These are phyloP conservation scores for Suillus cothurnatus DNA, from an alignment of 768 basidiomycete genomes.

Conservation along the genomic window DNA sequence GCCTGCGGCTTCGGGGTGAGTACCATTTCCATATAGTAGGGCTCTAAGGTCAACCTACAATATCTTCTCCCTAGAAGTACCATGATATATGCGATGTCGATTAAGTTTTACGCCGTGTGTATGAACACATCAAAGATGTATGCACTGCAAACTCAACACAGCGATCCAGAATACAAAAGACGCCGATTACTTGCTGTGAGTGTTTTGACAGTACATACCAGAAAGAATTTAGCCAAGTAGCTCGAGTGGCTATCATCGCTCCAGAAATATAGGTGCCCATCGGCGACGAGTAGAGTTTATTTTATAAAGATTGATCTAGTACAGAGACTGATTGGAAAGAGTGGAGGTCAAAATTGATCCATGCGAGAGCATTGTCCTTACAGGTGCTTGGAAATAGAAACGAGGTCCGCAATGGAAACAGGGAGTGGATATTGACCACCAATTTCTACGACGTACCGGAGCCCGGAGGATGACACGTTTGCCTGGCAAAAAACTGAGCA, in stretches of 20 bases:
- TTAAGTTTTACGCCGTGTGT: neutral
- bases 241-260: neutral
- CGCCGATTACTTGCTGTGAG: neutral
- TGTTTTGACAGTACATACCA: neutral
- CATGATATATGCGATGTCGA: neutral
- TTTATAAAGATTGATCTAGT: neutral
- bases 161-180: neutral
- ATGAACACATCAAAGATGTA: neutral
- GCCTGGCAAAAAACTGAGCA: neutral
- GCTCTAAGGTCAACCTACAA: neutral
- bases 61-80: neutral
- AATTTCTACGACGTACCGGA: neutral
- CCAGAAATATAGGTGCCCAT: neutral
- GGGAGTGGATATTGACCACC: neutral
- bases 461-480: neutral
- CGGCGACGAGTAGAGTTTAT: neutral
- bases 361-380: neutral
- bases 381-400: neutral
- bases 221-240: neutral
- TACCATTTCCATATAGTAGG: neutral
- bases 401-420: neutral
- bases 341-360: neutral
- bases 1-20: neutral
- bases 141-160: neutral
- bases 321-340: neutral